Evolutionary conservation across 108 stramenopile genomes (phyloP).

Genomic region (Pseudonitzschia multistriata): DNA sequence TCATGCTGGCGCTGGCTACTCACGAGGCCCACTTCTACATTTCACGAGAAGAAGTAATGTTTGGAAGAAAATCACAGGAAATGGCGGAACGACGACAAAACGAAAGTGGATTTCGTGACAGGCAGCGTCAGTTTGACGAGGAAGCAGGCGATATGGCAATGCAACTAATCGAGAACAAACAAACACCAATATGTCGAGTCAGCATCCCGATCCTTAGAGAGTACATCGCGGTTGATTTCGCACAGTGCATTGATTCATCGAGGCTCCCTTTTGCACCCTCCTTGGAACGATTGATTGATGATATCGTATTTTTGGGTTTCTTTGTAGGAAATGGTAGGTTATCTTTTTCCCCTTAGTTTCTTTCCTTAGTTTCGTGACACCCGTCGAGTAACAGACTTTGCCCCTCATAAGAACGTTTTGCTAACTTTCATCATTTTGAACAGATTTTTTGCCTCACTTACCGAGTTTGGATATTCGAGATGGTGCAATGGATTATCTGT

Average conservation of each 20-base stretch:
- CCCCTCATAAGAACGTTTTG: too few species aligned
- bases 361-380: conserved; percentile 18
- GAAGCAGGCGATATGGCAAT: conserved; percentile 70
- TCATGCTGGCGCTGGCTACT: conserved; percentile 98
- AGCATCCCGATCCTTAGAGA: conserved; percentile 92
- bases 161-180: conserved; percentile 73
- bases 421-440: neutral
- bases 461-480: conserved; percentile 94
- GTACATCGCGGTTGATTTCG: conserved; percentile 91
- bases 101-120: conserved; percentile 66
- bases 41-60: conserved; percentile 90
- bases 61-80: conserved; percentile 77
- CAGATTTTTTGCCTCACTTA: conserved; percentile 87
- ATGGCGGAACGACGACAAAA: conserved; percentile 60
- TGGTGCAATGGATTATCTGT: conserved; percentile 89
- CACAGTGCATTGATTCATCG: conserved; percentile 34
- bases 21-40: conserved; percentile 99
- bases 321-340: conserved; percentile 90
- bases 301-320: conserved; percentile 98
- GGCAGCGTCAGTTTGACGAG: conserved; percentile 75
- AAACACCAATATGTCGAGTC: conserved; percentile 75
- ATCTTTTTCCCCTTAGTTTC: too few species aligned
- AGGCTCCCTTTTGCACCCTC: conserved; percentile 57
- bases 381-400: too few species aligned
- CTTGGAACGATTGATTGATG: conserved; percentile 94